Percentiles rank a stretch among this genome's conserved stretches.
phyloP scores from a whole-genome alignment of 805 yeast species.

The Lachancea sp. region DNA sequence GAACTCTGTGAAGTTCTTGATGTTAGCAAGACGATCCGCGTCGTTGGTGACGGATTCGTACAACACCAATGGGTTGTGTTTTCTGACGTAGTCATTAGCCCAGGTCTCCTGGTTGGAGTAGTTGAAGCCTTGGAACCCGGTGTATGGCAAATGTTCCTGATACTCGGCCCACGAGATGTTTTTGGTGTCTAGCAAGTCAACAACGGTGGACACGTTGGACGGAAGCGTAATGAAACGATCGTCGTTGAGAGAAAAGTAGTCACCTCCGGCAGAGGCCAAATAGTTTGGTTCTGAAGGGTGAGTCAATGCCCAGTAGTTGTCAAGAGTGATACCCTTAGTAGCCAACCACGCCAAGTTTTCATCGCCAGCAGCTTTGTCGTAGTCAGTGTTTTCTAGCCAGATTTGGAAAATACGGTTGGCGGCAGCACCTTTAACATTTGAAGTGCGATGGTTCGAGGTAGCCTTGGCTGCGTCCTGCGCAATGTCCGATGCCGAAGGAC shows the following conservation, averaged over 20 bases:
- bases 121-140: slow-evolving; percentile 45
- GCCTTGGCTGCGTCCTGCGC: slow-evolving; percentile 33
- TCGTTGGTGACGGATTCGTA: slow-evolving; percentile 36
- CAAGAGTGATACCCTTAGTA: slow-evolving; percentile 39
- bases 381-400: slow-evolving; percentile 49
- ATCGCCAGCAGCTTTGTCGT: slow-evolving; percentile 43
- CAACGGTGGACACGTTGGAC: slow-evolving; percentile 41
- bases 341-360: slow-evolving; percentile 39
- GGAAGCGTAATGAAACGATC: slow-evolving; percentile 43
- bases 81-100: slow-evolving; percentile 45
- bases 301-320: slow-evolving; percentile 47
- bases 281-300: slow-evolving; percentile 53
- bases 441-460: slow-evolving; percentile 26
- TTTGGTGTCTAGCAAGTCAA: slow-evolving; percentile 41
- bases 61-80: slow-evolving; percentile 44
- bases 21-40: slow-evolving; percentile 36
- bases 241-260: slow-evolving; percentile 42
- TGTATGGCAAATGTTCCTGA: slow-evolving; percentile 47
- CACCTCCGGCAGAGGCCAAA: slow-evolving; percentile 45
- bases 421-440: slow-evolving; percentile 35
- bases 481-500: slow-evolving; percentile 32
- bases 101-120: slow-evolving; percentile 38
- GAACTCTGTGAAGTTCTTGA: slow-evolving; percentile 44
- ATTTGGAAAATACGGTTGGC: slow-evolving; percentile 39
- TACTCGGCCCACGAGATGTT: slow-evolving; percentile 49